Conservation (phyloP, 176 grass and related monocot species). For the Ensete ventricosum region DNA sequence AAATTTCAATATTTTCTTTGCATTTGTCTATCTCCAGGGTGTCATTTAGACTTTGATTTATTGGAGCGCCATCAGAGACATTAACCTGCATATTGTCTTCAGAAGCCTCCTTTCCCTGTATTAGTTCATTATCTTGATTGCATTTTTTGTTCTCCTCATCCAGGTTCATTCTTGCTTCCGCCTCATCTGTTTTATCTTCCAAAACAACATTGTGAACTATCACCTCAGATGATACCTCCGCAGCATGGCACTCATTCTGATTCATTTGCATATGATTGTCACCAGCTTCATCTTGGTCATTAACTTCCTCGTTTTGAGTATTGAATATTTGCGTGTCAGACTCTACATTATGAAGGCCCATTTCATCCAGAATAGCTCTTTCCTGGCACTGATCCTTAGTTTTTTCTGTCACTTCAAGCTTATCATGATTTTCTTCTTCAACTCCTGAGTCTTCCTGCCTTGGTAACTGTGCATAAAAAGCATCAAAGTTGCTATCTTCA, state of each 20-base stretch:
- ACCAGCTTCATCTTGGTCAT: neutral
- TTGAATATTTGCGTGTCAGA: neutral
- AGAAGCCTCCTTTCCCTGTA: neutral
- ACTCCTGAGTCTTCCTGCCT: neutral
- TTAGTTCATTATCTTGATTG: neutral
- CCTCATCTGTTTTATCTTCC: neutral
- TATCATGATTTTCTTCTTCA: neutral
- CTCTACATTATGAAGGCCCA: neutral
- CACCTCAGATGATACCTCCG: neutral
- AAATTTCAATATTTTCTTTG: neutral
- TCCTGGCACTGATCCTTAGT: neutral
- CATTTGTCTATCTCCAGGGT: neutral
- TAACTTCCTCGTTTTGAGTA: neutral
- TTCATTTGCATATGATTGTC: neutral
- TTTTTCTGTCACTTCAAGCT: neutral
- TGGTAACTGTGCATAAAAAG: neutral
- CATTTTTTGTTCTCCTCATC: neutral
- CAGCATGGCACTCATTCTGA: neutral
- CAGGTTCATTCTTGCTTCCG: neutral
- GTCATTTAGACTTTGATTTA: neutral
- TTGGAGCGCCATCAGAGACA: neutral
- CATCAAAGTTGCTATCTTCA: neutral
- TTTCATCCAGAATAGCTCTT: neutral
- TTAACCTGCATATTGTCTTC: neutral
- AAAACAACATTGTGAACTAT: neutral